A percentile compares a stretch with the other conserved stretches of the same genome.
Conservation (phyloP, 2,329 filamentous ascomycete species). For the Fusarium algeriense region DNA sequence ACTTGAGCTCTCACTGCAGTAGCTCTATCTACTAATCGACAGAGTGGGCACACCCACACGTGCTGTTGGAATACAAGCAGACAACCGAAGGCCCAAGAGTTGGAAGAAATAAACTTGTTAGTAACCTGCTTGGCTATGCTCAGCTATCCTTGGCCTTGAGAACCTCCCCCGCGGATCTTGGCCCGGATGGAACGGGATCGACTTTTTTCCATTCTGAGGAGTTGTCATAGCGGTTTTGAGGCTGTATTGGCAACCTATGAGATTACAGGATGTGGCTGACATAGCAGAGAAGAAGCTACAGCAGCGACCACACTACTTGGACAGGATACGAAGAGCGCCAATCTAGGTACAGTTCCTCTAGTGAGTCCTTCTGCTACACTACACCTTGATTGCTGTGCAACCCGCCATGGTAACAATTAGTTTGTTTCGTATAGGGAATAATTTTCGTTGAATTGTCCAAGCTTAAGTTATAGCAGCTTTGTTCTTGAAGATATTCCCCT, state of each 20-base stretch:
- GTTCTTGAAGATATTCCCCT: background rate
- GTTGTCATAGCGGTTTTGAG: background rate
- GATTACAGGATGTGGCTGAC: conserved; percentile 28
- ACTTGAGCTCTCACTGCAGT: conserved; percentile 27
- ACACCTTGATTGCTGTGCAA: background rate
- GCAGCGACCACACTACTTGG: conserved; percentile 33
- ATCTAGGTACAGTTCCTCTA: conserved; percentile 24
- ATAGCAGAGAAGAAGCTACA: conserved; percentile 12
- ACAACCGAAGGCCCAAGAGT: conserved; percentile 1
- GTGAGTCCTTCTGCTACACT: background rate
- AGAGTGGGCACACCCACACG: conserved; percentile 24
- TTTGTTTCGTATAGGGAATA: conserved; percentile 29
- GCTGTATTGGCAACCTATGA: background rate
- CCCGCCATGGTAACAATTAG: conserved; percentile 5
- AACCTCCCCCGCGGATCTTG: background rate
- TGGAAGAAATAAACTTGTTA: conserved; percentile 10
- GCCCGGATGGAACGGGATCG: conserved; percentile 21
- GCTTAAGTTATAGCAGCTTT: background rate
- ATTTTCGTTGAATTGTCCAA: conserved; percentile 5
- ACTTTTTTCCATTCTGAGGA: background rate
- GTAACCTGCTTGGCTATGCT: conserved; percentile 5
- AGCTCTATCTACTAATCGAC: conserved; percentile 32
- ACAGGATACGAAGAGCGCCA: conserved; percentile 33
- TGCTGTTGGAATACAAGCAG: conserved; percentile 13
- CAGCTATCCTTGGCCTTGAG: conserved; percentile 11